These are phyloP conservation scores for Pyrenophora teres DNA, from an alignment of 2,329 filamentous ascomycete genomes.

Conservation along the genomic window DNA sequence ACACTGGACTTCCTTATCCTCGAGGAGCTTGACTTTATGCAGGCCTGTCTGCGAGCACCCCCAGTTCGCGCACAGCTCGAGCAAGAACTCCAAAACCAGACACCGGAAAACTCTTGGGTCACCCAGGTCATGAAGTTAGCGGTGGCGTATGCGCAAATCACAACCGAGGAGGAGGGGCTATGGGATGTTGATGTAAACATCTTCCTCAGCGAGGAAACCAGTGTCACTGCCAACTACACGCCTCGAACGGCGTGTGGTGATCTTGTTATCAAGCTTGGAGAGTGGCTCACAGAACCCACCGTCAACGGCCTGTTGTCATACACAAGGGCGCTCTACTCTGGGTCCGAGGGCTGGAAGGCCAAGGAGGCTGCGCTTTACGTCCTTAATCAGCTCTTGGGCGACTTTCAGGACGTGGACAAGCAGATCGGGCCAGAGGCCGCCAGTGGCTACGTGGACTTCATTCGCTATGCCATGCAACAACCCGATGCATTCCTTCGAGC, in stretches of 20 bases:
- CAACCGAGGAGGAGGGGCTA: constrained; percentile 86
- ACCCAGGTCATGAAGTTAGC: constrained; percentile 85
- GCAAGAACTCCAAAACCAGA: constrained; percentile 67
- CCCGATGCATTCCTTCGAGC: constrained; percentile 79
- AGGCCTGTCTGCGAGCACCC: constrained; percentile 84
- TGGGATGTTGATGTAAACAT: constrained; percentile 98
- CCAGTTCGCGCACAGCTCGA: constrained; percentile 90
- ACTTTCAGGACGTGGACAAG: constrained; percentile 79
- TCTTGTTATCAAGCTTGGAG: constrained; percentile 86
- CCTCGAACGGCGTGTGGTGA: constrained; percentile 91
- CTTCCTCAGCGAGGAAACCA: constrained; percentile 92
- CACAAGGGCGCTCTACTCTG: constrained; percentile 72
- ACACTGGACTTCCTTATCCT: constrained; percentile 91
- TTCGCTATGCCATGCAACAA: constrained; percentile 74
- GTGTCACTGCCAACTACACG: constrained; percentile 94
- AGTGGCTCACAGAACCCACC: constrained; percentile 79
- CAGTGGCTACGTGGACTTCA: constrained; percentile 76
- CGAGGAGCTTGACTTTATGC: constrained; percentile 93
- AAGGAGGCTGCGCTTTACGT: constrained; percentile 85
- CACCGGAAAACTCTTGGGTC: constrained; percentile 71
- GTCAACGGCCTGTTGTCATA: constrained; percentile 79
- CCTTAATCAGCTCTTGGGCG: constrained; percentile 80
- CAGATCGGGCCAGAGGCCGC: constrained; percentile 70
- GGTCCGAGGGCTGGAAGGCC: constrained; percentile 61
- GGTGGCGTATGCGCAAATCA: constrained; percentile 85